Evolutionary conservation across 192 early-diverging fungal species (phyloP).

Genomic region (Funneliformis mosseae): DNA sequence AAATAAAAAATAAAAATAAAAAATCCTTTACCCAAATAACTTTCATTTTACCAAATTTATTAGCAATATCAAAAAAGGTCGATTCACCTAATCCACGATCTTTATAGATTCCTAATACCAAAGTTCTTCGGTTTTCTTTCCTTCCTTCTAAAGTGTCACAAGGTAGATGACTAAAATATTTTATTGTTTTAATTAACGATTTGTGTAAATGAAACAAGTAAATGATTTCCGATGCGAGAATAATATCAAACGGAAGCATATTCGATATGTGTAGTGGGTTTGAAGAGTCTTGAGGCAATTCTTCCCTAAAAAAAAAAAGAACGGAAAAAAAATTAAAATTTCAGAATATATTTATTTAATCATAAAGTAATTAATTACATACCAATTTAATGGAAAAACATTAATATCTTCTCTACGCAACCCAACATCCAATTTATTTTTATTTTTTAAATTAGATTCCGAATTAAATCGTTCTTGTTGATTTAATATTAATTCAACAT

Average conservation of each 20-base stretch:
- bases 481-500: background rate
- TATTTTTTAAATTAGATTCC: background rate
- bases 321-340: background rate
- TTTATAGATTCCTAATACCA: conserved; percentile 10
- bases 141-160: background rate
- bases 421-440: background rate
- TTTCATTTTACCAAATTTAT: background rate
- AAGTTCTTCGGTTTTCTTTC: background rate
- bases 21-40: background rate
- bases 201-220: background rate
- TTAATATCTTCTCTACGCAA: background rate
- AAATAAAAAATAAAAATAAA: background rate
- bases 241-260: conserved; percentile 2
- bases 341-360: background rate
- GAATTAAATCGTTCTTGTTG: conserved; percentile 9
- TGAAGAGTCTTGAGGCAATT: background rate
- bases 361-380: background rate
- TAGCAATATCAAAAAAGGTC: conserved; percentile 1
- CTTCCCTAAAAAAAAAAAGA: background rate
- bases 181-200: background rate
- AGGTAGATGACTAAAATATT: background rate
- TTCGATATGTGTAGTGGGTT: background rate
- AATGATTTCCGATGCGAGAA: conserved; percentile 12
- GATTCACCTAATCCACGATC: conserved; percentile 5
- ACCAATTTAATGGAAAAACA: background rate